A percentile compares a stretch with the other conserved stretches of the same genome.
Conservation (phyloP, 2,329 filamentous ascomycete genomes). For the Colletotrichum tanaceti region DNA sequence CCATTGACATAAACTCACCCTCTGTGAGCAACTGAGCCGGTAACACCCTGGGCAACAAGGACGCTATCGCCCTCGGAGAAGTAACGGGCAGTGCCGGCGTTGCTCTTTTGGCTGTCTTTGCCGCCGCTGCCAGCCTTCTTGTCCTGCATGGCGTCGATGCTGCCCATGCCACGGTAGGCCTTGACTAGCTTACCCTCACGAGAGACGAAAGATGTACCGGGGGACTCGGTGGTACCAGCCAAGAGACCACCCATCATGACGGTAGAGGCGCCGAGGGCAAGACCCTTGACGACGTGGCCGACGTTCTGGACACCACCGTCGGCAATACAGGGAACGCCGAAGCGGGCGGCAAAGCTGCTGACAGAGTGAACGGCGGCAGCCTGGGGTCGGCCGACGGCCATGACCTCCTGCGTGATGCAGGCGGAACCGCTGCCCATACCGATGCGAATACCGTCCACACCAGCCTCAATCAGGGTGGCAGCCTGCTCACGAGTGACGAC, state of each 20-base stretch:
- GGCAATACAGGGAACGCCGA: slow-evolving; percentile 97
- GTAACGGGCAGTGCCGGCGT: slow-evolving; percentile 96
- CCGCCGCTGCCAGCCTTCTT: slow-evolving; percentile 87
- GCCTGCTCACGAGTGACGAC: slow-evolving; percentile 98
- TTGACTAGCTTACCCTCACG: slow-evolving; percentile 98
- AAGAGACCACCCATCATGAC: slow-evolving; percentile 99
- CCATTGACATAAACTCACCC: slow-evolving; percentile 57
- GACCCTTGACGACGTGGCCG: slow-evolving; percentile 98
- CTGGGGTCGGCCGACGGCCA: slow-evolving; percentile 97
- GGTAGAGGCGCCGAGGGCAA: slow-evolving; percentile 91
- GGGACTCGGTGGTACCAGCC: slow-evolving; percentile 96
- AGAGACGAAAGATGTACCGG: slow-evolving; percentile 95
- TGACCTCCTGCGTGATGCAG: slow-evolving; percentile 99
- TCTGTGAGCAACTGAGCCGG: slow-evolving; percentile 83
- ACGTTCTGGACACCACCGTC: slow-evolving; percentile 99
- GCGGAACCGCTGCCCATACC: slow-evolving; percentile 98
- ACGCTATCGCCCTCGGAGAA: slow-evolving; percentile 97
- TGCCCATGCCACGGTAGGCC: slow-evolving; percentile 98
- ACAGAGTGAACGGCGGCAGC: slow-evolving; percentile 93
- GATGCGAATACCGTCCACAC: slow-evolving; percentile 95
- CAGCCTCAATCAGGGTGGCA: slow-evolving; percentile 89
- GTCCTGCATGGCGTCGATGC: slow-evolving; percentile 99
- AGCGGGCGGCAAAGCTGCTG: slow-evolving; percentile 86
- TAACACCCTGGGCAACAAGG: slow-evolving; percentile 96
- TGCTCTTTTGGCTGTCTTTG: slow-evolving; percentile 81